Conservation (phyloP, 2,329 filamentous ascomycete genomes). For the Venturia pyrina region DNA sequence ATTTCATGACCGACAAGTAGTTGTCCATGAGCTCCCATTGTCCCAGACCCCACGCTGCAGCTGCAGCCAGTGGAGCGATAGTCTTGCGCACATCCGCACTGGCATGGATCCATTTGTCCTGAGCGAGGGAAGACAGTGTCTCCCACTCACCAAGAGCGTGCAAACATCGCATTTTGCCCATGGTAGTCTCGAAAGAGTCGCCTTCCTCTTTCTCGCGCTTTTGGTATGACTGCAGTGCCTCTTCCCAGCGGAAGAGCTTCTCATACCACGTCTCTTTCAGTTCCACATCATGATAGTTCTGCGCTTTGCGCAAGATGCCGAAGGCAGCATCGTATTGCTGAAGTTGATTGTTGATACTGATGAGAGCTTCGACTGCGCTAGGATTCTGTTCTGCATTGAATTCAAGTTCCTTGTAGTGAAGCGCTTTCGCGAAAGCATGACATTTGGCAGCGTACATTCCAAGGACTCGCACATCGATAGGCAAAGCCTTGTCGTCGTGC, state of each 20-base stretch:
- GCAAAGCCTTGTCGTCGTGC: slow-evolving; percentile 94
- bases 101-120: slow-evolving; percentile 90
- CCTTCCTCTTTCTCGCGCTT: slow-evolving; percentile 66
- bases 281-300: slow-evolving; percentile 91
- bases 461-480: slow-evolving; percentile 90
- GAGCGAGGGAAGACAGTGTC: slow-evolving; percentile 73
- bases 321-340: slow-evolving; percentile 98
- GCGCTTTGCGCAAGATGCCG: slow-evolving; percentile 90
- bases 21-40: slow-evolving; percentile 99
- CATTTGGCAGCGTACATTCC: slow-evolving; percentile 93
- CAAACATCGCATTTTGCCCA: slow-evolving; percentile 98
- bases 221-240: slow-evolving; percentile 85
- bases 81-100: slow-evolving; percentile 76
- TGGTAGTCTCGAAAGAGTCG: slow-evolving; percentile 81
- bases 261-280: slow-evolving; percentile 98
- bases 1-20: slow-evolving; percentile 91
- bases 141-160: slow-evolving; percentile 98
- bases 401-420: slow-evolving; percentile 98
- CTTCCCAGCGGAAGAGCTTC: slow-evolving; percentile 96
- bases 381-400: slow-evolving; percentile 97
- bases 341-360: slow-evolving; percentile 98
- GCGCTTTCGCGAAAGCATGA: slow-evolving; percentile 93
- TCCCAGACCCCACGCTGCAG: slow-evolving; percentile 88
- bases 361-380: slow-evolving; percentile 88
- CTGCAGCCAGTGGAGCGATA: slow-evolving; percentile 88